Evolutionary conservation across 306 rosid species (phyloP).

Genomic region (Cicer judaicum): DNA sequence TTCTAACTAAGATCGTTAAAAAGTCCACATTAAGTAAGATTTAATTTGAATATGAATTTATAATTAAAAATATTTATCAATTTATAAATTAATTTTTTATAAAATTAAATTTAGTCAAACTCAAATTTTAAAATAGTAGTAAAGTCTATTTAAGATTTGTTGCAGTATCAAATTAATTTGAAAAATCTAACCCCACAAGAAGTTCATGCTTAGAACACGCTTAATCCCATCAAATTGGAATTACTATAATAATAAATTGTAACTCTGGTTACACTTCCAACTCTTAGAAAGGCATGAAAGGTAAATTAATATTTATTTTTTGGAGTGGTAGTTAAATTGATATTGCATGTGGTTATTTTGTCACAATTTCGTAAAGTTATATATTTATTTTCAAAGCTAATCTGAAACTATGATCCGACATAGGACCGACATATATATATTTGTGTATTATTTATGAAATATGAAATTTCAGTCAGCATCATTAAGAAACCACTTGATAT

Average conservation of each 20-base stretch:
- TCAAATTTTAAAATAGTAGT: no score
- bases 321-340: neutral
- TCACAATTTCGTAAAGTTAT: constrained; percentile 13
- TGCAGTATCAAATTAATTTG: neutral
- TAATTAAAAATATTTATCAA: no score
- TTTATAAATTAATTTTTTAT: no score
- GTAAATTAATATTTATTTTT: neutral
- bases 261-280: constrained; percentile 3
- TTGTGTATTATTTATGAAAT: constrained; percentile 25
- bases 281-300: constrained; percentile 5
- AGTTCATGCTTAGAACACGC: neutral
- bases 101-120: no score
- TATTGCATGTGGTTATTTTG: neutral
- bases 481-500: constrained; percentile 31
- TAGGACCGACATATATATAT: constrained; percentile 23
- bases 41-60: no score
- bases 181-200: neutral
- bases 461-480: constrained; percentile 34
- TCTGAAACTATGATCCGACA: constrained; percentile 1
- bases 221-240: neutral
- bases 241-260: neutral
- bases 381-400: constrained; percentile 40
- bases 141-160: no score
- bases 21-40: no score
- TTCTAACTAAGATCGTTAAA: no score